Percentiles rank a stretch among this genome's conserved stretches.
phyloP scores from a whole-genome alignment of 1,284 basidiomycete species.

The Cryptococcus sp. region DNA sequence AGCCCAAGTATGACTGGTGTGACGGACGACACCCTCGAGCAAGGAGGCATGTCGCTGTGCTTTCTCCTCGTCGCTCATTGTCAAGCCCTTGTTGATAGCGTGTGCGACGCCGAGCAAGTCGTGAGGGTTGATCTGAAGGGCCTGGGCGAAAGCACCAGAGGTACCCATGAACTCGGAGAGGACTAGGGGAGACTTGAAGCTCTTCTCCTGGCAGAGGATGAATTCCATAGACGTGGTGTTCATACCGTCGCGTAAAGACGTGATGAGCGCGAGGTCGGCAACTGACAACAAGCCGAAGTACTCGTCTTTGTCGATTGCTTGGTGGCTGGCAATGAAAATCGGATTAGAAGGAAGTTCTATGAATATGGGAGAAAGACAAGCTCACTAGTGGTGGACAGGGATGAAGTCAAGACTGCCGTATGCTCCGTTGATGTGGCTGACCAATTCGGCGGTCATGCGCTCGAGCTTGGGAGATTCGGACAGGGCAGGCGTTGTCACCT shows the following conservation, averaged over 20 bases:
- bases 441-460: constrained; percentile 89
- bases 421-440: constrained; percentile 95
- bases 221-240: constrained; percentile 99
- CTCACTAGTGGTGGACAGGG: constrained; percentile 96
- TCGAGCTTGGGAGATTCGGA: constrained; percentile 93
- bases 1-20: constrained; percentile 96
- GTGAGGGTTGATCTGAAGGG: constrained; percentile 55
- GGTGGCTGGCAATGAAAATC: constrained; percentile 65
- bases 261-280: constrained; percentile 94
- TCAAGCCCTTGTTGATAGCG: constrained; percentile 87
- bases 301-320: constrained; percentile 95
- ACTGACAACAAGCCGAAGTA: constrained; percentile 96
- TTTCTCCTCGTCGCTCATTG: constrained; percentile 80
- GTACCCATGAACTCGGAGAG: constrained; percentile 98
- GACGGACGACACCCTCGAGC: constrained; percentile 84
- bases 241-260: constrained; percentile 95
- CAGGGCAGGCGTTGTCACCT: constrained; percentile 91
- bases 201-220: constrained; percentile 86
- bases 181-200: constrained; percentile 77
- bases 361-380: constrained; percentile 1
- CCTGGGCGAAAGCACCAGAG: constrained; percentile 51
- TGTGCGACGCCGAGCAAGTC: constrained; percentile 77
- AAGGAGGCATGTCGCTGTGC: constrained; percentile 71
- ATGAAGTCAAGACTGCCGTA: constrained; percentile 95
- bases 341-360: not conserved